Evolutionary conservation across 179 eudicot genomes (phyloP), one percentile per base, ranked within the genome.

Genomic region (Corrigiola litoralis): DNA sequence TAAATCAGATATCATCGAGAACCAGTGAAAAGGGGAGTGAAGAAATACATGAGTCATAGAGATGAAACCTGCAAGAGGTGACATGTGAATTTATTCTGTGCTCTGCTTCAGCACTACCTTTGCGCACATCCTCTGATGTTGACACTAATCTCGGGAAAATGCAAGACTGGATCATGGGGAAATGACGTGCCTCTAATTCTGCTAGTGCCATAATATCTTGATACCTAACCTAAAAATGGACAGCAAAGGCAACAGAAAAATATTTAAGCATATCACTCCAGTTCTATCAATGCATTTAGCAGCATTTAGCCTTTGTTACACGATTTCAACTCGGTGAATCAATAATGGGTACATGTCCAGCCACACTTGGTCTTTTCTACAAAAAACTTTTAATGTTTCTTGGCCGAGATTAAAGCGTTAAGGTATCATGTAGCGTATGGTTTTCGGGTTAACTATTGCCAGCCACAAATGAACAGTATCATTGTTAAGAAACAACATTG

Each of bases 51-150:
- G 21, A 63, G 21, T 1, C 33, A 66, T 36, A 58, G 50, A 73
- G 50, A 38, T 56, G 23, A 38, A 47, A 94, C 99, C 99, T 90
- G 96, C 92, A 94, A 48, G 67, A 66, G 6, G 77, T 74, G 62
- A 73, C 67, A 75, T 90, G 89, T 33, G 76, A 69, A 70, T 86
- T 90, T 64, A 94, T 82, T 70, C 64, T 82, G 64, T 75, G 65
- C 81, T 88, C 97, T 10, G 99, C 96, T 79, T 86, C 96, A 71
- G 79, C 80, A 71, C 99, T 90, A 66, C 96, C 95, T 78, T 86
- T 86, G 61, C 95, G 82, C 59, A 88, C 84, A 61, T 90, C 97
- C 66, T 84, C 95, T 18, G 83, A 79, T 51, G 74, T 61, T 14
- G 97, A 84, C 28, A 90, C 87, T 18, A 86, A 72, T 69, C 84